Base-by-base conservation (phyloP, 129 eudicot species). In the Artemisia annua region DNA sequence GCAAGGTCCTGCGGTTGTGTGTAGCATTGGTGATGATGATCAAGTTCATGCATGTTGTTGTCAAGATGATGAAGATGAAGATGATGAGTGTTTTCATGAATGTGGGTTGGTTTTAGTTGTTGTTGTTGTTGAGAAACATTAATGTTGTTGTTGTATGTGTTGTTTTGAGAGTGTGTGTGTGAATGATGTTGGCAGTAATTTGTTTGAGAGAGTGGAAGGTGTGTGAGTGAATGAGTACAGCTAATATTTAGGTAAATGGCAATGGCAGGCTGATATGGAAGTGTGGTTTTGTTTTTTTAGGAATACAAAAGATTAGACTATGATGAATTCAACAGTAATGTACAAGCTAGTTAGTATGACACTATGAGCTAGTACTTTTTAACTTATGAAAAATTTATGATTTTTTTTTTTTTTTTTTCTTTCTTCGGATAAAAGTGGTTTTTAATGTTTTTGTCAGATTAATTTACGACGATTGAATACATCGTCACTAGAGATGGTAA, bases 1-100 rank as follows among this genome's bases (percentile, higher is more conserved):
- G 97, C 70, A 91, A 89, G 52, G 84, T 75, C 72, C 97, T 94
- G 72, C 97, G 97, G 93, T 75, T 66, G 72, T 76, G 61, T 22
- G 32, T 18, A 78, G 69, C 48, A 79, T 30, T 5, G 77, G 81
- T 20, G 62, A 8, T 20, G 22, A 20, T 11, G 84, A 74, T 48
- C 71, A 57, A 66, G 59, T 14, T 67, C 20, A 72, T 16, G 71
- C 67, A 79, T 50, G 48, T 59, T 50, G 48, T 59, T 17, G 67
- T 24, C 72, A 50, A 26, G 72, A 83, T 30, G 28, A 39, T 20
- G 70, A 71, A 16, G 66, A 57, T 57, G n/a, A 53, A 71, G 68
- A 78, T 22, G 82, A 61, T 18, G 82, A 63, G 63, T 77, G 67
- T 73, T 69, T 75, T 74, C 72, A 69, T 72, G 77, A 72, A 16